These are phyloP conservation scores for Achlya hypogyna DNA, from an alignment of 352 stramenopile genomes.

Conservation along the genomic window DNA sequence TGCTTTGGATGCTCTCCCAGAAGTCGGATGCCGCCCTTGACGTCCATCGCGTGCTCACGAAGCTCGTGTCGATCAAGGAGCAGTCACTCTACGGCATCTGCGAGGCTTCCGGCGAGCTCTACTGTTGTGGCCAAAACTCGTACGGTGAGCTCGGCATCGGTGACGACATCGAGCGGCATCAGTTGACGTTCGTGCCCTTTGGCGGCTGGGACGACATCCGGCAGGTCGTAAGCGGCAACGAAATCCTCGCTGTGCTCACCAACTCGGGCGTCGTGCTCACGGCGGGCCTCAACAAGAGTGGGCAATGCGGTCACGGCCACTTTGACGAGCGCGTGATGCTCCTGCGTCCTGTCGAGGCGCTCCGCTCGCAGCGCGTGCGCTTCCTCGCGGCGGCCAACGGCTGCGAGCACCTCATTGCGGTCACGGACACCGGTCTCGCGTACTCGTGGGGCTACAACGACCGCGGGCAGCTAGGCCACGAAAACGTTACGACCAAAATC, in stretches of 20 bases:
- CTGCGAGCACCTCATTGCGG: conserved; percentile 80
- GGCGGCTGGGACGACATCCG: conserved; percentile 78
- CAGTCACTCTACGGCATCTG: conserved; percentile 82
- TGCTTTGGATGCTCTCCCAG: conserved; percentile 66
- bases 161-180: conserved; percentile 74
- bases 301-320: conserved; percentile 78
- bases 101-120: conserved; percentile 74
- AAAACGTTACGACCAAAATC: conserved; percentile 78
- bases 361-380: conserved; percentile 69
- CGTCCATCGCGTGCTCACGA: conserved; percentile 43
- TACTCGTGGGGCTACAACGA: conserved; percentile 88
- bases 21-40: conserved; percentile 33
- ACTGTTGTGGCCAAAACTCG: conserved; percentile 82
- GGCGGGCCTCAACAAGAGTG: conserved; percentile 82
- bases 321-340: conserved; percentile 84
- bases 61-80: conserved; percentile 71
- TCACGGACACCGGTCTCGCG: conserved; percentile 67
- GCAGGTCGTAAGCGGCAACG: conserved; percentile 76
- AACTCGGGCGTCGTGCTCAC: conserved; percentile 73
- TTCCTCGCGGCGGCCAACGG: conserved; percentile 81
- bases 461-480: conserved; percentile 73
- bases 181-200: conserved; percentile 64
- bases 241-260: conserved; percentile 72
- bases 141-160: conserved; percentile 81
- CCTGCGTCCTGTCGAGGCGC: conserved; percentile 58